Percentiles rank a stretch among this genome's conserved stretches.
Evolutionary conservation across 2,329 filamentous ascomycete species (phyloP).

Genomic region (Huntiella bhutanensis): DNA sequence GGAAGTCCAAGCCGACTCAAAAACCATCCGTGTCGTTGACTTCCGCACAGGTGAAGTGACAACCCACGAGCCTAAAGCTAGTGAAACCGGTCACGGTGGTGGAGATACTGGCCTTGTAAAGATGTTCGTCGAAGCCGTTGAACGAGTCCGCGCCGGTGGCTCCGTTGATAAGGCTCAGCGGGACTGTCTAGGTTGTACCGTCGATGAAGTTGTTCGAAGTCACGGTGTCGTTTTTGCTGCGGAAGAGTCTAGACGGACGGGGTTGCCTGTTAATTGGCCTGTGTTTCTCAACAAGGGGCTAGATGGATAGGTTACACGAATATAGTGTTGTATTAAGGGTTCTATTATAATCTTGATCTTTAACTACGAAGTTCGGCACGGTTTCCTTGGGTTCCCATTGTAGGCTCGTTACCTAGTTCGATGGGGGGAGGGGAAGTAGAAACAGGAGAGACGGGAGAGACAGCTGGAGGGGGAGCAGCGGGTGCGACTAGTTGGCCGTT

Average conservation of each 20-base stretch:
- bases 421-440: slow-evolving; percentile 3
- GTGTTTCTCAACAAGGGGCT: too few relatives aligned
- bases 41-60: slow-evolving; percentile 25
- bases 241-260: slow-evolving; percentile 58
- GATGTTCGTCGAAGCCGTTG: slow-evolving; percentile 68
- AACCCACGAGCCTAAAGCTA: slow-evolving; percentile 21
- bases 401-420: background rate
- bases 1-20: slow-evolving; percentile 71
- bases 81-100: slow-evolving; percentile 22
- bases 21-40: slow-evolving; percentile 33
- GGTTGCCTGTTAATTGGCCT: slow-evolving; percentile 52
- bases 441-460: slow-evolving; percentile 3
- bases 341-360: too few relatives aligned
- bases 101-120: slow-evolving; percentile 43
- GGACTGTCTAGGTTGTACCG: slow-evolving; percentile 57
- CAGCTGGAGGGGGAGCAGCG: slow-evolving; percentile 3
- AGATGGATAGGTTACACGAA: too few relatives aligned
- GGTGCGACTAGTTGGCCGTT: slow-evolving; percentile 1
- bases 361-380: background rate
- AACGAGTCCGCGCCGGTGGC: slow-evolving; percentile 53
- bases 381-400: background rate
- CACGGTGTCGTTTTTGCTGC: slow-evolving; percentile 90
- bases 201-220: slow-evolving; percentile 75
- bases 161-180: slow-evolving; percentile 52
- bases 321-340: too few relatives aligned